phyloP scores from a whole-genome alignment of 1,139 yeast species.

The Hyphopichia burtonii region DNA sequence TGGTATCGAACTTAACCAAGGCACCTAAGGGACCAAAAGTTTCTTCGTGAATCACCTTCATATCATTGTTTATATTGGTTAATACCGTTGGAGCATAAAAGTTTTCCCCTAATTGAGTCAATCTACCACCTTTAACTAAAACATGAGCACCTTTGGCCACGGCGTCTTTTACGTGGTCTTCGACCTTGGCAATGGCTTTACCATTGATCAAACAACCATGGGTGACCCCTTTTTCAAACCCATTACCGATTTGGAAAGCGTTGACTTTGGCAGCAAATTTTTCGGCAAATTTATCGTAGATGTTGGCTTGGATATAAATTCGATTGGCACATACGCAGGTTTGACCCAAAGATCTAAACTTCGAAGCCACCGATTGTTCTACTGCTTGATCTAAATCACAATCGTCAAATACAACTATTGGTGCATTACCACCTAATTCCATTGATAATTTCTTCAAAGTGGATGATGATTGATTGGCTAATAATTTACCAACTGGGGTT shows the following conservation, averaged over 20 bases:
- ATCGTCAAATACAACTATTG: constrained; percentile 48
- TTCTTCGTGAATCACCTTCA: constrained; percentile 42
- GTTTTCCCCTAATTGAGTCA: constrained; percentile 38
- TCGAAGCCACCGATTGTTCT: constrained; percentile 52
- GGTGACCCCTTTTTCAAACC: constrained; percentile 41
- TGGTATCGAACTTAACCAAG: constrained; percentile 35
- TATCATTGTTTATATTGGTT: constrained; percentile 37
- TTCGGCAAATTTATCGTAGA: constrained; percentile 58
- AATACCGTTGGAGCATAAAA: constrained; percentile 44
- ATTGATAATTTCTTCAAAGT: constrained; percentile 50
- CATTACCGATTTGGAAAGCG: constrained; percentile 41
- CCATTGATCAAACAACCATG: constrained; percentile 47
- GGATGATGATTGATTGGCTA: constrained; percentile 47
- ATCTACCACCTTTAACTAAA: constrained; percentile 40
- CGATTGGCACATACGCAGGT: constrained; percentile 90
- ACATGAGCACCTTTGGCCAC: constrained; percentile 40
- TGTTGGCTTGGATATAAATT: constrained; percentile 65
- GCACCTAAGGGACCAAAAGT: constrained; percentile 52
- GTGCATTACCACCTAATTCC: constrained; percentile 57
- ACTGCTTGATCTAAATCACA: constrained; percentile 50
- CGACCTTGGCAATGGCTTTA: constrained; percentile 38
- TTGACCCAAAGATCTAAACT: constrained; percentile 77
- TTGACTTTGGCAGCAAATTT: constrained; percentile 33
- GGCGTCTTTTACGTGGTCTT: constrained; percentile 42
- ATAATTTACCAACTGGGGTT: constrained; percentile 52